These are phyloP conservation scores for Beauveria sp. DNA, from an alignment of 2,329 filamentous ascomycete species.

Conservation along the genomic window DNA sequence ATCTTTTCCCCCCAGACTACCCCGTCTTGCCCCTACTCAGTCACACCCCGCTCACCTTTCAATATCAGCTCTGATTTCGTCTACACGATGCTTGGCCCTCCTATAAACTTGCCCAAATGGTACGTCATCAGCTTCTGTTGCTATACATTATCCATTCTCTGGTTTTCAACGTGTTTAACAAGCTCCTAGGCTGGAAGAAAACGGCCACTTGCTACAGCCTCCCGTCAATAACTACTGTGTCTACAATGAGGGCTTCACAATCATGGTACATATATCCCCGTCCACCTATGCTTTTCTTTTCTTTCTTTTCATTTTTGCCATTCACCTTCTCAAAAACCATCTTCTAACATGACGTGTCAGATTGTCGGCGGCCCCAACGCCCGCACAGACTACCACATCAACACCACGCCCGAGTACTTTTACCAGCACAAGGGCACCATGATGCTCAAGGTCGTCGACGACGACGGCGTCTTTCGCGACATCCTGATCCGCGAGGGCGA, in stretches of 20 bases:
- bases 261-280: slow-evolving; percentile 52
- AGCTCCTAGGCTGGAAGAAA: slow-evolving; percentile 69
- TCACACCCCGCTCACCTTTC: neutral
- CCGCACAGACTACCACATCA: slow-evolving; percentile 94
- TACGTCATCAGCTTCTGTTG: slow-evolving; percentile 23
- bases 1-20: too few relatives aligned
- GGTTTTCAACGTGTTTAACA: neutral
- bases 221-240: slow-evolving; percentile 98
- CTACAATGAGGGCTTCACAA: slow-evolving; percentile 74
- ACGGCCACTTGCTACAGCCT: slow-evolving; percentile 85
- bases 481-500: slow-evolving; percentile 87
- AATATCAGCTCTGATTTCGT: neutral
- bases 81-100: slow-evolving; percentile 37
- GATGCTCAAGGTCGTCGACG: slow-evolving; percentile 85
- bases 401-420: slow-evolving; percentile 94
- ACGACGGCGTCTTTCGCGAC: slow-evolving; percentile 62
- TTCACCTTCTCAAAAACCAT: neutral
- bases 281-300: too few relatives aligned
- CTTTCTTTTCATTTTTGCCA: too few relatives aligned
- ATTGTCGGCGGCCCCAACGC: slow-evolving; percentile 95
- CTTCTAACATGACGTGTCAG: slow-evolving; percentile 29
- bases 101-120: slow-evolving; percentile 53
- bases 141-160: neutral
- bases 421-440: slow-evolving; percentile 92
- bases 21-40: neutral